phyloP scores from a whole-genome alignment of 2,329 filamentous ascomycete species.

The Hypoxylon sp. region DNA sequence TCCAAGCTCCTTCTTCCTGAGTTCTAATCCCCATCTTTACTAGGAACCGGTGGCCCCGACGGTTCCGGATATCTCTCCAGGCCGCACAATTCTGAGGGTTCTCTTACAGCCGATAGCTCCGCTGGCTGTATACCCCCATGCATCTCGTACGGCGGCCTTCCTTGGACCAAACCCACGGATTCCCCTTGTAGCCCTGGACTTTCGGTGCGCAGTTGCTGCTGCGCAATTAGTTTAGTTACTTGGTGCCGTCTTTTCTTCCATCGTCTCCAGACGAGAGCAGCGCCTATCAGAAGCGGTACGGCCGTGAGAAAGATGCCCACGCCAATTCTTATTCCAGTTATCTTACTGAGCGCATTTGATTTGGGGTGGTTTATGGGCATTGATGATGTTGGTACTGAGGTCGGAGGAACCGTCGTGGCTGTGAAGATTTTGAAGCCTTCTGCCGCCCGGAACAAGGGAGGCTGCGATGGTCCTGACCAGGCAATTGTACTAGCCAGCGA shows the following conservation, averaged over 20 bases:
- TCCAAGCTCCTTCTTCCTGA: not conserved
- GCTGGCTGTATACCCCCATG: not conserved
- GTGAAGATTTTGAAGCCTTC: slow-evolving; percentile 6
- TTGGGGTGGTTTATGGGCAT: not conserved
- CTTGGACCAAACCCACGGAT: not conserved
- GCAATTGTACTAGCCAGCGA: slow-evolving; percentile 1
- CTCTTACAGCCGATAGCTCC: slow-evolving; percentile 8
- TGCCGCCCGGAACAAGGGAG: not conserved
- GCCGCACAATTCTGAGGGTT: slow-evolving; percentile 7
- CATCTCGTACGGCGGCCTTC: not conserved
- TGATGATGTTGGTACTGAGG: not conserved
- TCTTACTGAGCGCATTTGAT: no score
- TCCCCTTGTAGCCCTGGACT: not conserved
- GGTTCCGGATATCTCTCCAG: not conserved
- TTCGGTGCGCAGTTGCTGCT: not conserved
- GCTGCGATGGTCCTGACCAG: not conserved
- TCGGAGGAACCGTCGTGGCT: not conserved
- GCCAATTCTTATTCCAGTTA: not conserved
- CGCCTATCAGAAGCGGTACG: not conserved
- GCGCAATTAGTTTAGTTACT: not conserved
- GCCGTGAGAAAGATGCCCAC: not conserved
- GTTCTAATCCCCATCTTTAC: not conserved
- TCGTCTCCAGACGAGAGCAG: not conserved
- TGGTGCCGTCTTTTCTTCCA: not conserved
- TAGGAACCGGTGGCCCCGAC: not conserved